Evolutionary conservation across 2,329 filamentous ascomycete genomes (phyloP), one percentile per base, ranked within the genome.

Genomic region (Clonostachys solani): DNA sequence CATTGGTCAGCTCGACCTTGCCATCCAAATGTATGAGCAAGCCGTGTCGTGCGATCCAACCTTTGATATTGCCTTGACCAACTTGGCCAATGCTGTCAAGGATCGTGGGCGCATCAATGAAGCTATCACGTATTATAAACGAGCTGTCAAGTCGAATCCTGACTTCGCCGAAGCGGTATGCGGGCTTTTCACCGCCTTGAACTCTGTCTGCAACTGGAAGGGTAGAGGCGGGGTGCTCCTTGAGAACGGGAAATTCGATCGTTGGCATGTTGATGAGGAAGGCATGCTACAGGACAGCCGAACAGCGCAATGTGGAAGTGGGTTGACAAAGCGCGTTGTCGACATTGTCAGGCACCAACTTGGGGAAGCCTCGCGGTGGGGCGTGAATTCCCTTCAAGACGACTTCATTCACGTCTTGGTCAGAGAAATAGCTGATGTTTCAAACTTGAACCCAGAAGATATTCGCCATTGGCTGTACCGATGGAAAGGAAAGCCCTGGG

Each of bases 111-210:
- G 89, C 40, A 89, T 97, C 54, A 87, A 84, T 48, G 94, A 99
- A 62, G 94, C 94, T 2, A 97, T 99, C 50, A 71, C 74, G 23
- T 97, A 95, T 64, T 99, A 99, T 71, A 89, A 83, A 59, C 83
- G 92, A 53, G 94, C 94, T 37, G 92, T 99, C 10, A 78, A 80
- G 34, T 84, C 92, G n/a, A 99, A 94, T 56, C 92, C 94, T 0
- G 87, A 95, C 34, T 99, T 99, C 68, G 90, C 94, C 2, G 94
- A 99, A 68, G 94, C 94, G 7, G 92, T 99, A 1, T 99, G 94
- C 64, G 94, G 94, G 8, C 77, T 99, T 45, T 92, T 91, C 2
- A 97, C 95, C 49, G 92, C 94, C 2, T 73, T 99, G 45, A 97
- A 96, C 62, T 97, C 94, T 7, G 92, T 99, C 6, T 99, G 94